These are phyloP conservation scores for Mycena vitilis DNA, from an alignment of 768 basidiomycete genomes.

Conservation along the genomic window DNA sequence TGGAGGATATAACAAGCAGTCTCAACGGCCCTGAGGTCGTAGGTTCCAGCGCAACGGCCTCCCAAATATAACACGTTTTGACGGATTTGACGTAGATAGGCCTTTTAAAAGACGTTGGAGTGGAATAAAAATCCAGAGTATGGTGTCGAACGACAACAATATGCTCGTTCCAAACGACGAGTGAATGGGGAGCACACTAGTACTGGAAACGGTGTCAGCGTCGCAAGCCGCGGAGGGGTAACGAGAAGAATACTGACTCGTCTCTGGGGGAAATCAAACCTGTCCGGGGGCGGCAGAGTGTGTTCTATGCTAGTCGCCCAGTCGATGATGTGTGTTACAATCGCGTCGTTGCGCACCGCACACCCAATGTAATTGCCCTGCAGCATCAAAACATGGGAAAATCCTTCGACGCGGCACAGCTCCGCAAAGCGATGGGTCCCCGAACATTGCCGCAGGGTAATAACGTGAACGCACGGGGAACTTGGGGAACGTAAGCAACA, in stretches of 20 bases:
- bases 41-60: too few relatives aligned
- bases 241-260: not conserved
- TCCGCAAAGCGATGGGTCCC: conserved; percentile 7
- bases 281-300: not conserved
- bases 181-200: conserved; percentile 15
- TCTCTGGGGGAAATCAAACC: conserved; percentile 3
- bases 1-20: too few relatives aligned
- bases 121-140: conserved; percentile 15
- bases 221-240: not conserved
- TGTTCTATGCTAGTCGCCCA: conserved; percentile 3
- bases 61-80: conserved; percentile 10
- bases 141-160: conserved; percentile 2
- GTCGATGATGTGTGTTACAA: conserved; percentile 22
- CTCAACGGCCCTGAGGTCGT: too few relatives aligned
- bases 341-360: conserved; percentile 13
- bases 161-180: conserved; percentile 1
- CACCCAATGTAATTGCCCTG: conserved; percentile 27
- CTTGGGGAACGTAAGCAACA: not conserved
- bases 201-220: too few relatives aligned
- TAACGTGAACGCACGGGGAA: conserved; percentile 3
- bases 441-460: conserved; percentile 1
- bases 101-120: not conserved
- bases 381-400: conserved; percentile 22
- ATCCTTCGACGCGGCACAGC: conserved; percentile 12
- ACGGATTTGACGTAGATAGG: not conserved